Evolutionary conservation across 2,329 filamentous ascomycete genomes (phyloP).

Genomic region (Torrubiella hemipterigena): DNA sequence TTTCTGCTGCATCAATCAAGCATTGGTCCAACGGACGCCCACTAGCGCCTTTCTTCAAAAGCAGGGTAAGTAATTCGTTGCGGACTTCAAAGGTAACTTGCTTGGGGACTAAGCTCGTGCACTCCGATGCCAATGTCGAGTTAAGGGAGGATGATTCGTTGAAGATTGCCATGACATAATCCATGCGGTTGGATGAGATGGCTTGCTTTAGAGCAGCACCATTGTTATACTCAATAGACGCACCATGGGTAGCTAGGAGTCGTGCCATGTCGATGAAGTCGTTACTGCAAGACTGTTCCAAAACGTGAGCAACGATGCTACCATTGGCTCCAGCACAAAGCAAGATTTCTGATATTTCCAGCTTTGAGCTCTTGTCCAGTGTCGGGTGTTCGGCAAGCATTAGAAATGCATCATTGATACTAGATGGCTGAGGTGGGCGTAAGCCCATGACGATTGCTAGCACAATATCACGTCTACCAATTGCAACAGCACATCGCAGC

Average conservation of each 20-base stretch:
- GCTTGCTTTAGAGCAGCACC: slow-evolving; percentile 36
- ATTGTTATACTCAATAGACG: slow-evolving; percentile 41
- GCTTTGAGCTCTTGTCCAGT: slow-evolving; percentile 34
- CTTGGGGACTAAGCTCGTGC: slow-evolving; percentile 35
- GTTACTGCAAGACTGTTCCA: slow-evolving; percentile 34
- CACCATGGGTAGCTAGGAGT: slow-evolving; percentile 40
- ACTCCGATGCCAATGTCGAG: slow-evolving; percentile 34
- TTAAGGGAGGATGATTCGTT: slow-evolving; percentile 29
- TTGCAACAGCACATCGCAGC: slow-evolving; percentile 34
- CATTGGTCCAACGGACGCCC: slow-evolving; percentile 35
- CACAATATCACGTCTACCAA: slow-evolving; percentile 39
- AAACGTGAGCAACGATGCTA: slow-evolving; percentile 31
- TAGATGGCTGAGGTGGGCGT: slow-evolving; percentile 34
- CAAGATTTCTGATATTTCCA: slow-evolving; percentile 41
- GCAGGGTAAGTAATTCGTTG: slow-evolving; percentile 27
- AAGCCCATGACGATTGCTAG: slow-evolving; percentile 42
- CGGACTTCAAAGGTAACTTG: slow-evolving; percentile 32
- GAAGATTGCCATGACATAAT: slow-evolving; percentile 35
- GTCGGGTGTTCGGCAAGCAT: slow-evolving; percentile 32
- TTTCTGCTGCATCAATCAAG: slow-evolving; percentile 35
- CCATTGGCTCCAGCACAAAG: slow-evolving; percentile 47
- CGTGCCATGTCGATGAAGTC: slow-evolving; percentile 42
- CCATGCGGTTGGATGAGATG: slow-evolving; percentile 29
- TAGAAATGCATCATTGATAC: slow-evolving; percentile 38
- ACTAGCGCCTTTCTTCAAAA: slow-evolving; percentile 38